Conservation (phyloP, 257 asterid species). For the Solanum appendiculatum region DNA sequence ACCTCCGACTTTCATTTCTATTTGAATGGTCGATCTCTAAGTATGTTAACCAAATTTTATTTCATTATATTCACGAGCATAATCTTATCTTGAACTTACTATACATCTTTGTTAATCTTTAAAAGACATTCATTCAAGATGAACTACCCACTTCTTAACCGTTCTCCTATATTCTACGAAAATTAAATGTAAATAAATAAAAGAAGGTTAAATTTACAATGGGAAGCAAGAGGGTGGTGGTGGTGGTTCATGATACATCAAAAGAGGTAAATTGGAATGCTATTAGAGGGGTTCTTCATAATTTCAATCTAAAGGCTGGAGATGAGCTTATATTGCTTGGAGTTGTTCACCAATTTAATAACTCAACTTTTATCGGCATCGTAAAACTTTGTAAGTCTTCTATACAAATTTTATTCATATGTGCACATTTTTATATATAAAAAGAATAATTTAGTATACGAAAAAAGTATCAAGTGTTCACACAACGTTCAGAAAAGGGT, state of each 20-base stretch:
- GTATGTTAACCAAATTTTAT: no score
- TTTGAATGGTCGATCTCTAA: background rate
- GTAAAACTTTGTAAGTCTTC: constrained; percentile 16
- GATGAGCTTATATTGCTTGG: constrained; percentile 41
- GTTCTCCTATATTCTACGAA: background rate
- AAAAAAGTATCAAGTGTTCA: background rate
- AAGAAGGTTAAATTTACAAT: background rate
- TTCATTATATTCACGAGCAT: rapidly evolving
- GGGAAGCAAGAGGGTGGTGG: constrained; percentile 27
- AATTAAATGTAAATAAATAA: no score
- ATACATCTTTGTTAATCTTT: background rate
- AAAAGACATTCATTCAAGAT: background rate
- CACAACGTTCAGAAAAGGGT: background rate
- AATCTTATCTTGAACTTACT: background rate
- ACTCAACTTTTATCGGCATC: constrained; percentile 2
- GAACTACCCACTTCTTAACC: background rate
- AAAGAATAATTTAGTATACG: background rate
- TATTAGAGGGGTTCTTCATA: constrained; percentile 15
- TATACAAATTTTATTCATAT: background rate
- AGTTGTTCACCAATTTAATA: constrained; percentile 19
- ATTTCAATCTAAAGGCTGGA: constrained; percentile 23
- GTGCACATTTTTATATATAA: background rate
- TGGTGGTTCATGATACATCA: constrained; percentile 30
- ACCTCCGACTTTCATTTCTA: background rate
- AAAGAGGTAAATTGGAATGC: constrained; percentile 29